phyloP scores from a whole-genome alignment of 208 protist genomes.

The Angomonas ambiguus region DNA sequence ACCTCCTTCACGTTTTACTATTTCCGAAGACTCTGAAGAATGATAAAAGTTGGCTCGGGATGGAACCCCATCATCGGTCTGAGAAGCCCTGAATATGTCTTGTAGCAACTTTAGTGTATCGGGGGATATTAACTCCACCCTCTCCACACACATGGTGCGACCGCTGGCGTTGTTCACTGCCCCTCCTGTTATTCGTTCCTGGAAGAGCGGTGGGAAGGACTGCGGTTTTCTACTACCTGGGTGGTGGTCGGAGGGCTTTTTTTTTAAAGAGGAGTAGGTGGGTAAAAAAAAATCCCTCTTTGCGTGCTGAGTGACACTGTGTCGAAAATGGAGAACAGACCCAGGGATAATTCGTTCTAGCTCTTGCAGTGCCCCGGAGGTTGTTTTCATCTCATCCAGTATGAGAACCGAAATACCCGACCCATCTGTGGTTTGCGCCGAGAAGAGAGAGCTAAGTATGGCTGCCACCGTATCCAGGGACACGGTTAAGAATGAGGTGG shows the following conservation, averaged over 20 bases:
- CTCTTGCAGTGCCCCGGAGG: constrained; percentile 13
- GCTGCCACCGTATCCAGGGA: constrained; percentile 44
- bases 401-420: constrained; percentile 25
- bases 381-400: constrained; percentile 24
- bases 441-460: constrained; percentile 27
- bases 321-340: constrained; percentile 15
- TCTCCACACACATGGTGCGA: constrained; percentile 28
- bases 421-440: constrained; percentile 23
- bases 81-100: constrained; percentile 18
- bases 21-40: too few relatives aligned
- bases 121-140: constrained; percentile 24
- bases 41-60: too few relatives aligned
- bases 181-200: constrained; percentile 29
- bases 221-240: not conserved
- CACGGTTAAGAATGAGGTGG: constrained; percentile 15
- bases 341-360: constrained; percentile 9
- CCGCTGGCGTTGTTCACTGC: constrained; percentile 24
- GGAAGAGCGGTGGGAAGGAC: constrained; percentile 11
- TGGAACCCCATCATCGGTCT: not conserved
- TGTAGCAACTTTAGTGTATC: constrained; percentile 37
- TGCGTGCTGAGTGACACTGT: constrained; percentile 8
- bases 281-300: constrained; percentile 30
- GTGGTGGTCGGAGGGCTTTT: not conserved
- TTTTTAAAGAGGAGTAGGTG: constrained; percentile 12
- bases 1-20: constrained; percentile 62